Percentiles rank a stretch among this genome's conserved stretches.
Conservation (phyloP, 306 rosid species). For the Myrica gale region DNA sequence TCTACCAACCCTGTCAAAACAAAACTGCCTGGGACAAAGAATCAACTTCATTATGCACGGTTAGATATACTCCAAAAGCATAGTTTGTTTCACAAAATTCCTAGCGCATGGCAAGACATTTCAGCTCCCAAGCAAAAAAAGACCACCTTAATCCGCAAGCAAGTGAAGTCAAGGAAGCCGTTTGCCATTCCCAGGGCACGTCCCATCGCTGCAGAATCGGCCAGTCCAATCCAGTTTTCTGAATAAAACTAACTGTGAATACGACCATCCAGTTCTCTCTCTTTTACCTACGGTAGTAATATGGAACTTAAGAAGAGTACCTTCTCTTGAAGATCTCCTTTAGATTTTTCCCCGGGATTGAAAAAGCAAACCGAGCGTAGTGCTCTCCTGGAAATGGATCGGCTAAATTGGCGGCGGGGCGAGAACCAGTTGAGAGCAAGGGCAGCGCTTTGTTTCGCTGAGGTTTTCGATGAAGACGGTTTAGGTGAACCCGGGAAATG, state of each 20-base stretch:
- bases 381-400: constrained; percentile 19
- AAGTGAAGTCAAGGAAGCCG: constrained; percentile 71
- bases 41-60: constrained; percentile 16
- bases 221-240: constrained; percentile 60
- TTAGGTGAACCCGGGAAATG: constrained; percentile 34
- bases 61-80: background rate
- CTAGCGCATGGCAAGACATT: background rate
- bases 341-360: constrained; percentile 50
- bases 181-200: constrained; percentile 99
- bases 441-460: constrained; percentile 31
- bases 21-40: constrained; percentile 96
- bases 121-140: background rate
- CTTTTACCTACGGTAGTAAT: background rate
- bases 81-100: background rate
- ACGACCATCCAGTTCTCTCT: background rate
- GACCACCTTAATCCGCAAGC: constrained; percentile 92
- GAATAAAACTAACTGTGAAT: constrained; percentile 7
- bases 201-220: constrained; percentile 85
- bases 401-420: constrained; percentile 6
- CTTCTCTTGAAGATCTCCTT: constrained; percentile 41
- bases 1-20: constrained; percentile 91
- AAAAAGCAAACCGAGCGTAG: constrained; percentile 48
- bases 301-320: constrained; percentile 28
- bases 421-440: constrained; percentile 36
- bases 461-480: constrained; percentile 30